phyloP scores from a whole-genome alignment of 148 eudicot species.

The Arctostaphylos glauca region DNA sequence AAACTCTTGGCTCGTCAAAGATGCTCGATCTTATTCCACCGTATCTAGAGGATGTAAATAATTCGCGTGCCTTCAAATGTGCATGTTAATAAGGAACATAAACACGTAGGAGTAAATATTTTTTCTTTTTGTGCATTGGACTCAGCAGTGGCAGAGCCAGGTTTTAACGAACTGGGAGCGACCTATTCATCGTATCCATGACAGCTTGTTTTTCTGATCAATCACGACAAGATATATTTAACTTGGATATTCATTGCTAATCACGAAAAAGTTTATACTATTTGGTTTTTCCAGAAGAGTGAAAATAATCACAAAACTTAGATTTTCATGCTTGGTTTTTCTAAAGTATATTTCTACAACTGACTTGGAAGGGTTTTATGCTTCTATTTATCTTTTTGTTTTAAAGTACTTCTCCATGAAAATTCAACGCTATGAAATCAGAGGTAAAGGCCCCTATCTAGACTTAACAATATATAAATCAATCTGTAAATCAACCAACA shows the following conservation, averaged over 20 bases:
- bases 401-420: background rate
- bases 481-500: no score
- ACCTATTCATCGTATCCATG: no score
- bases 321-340: background rate
- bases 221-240: background rate
- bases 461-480: background rate
- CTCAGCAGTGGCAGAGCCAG: no score
- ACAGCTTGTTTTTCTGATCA: background rate
- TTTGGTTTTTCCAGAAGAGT: background rate
- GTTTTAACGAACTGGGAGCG: no score
- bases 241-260: background rate
- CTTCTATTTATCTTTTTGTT: no score
- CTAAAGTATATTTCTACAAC: conserved; percentile 3
- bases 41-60: background rate
- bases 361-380: no score
- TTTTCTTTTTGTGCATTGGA: no score
- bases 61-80: background rate
- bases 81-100: no score
- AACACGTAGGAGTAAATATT: no score
- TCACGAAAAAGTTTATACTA: background rate
- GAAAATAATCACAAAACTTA: background rate
- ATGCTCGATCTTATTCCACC: background rate
- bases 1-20: background rate
- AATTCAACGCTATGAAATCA: background rate
- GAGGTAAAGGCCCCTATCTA: background rate